phyloP scores from a whole-genome alignment of 768 basidiomycete species.

The Suillus plorans region DNA sequence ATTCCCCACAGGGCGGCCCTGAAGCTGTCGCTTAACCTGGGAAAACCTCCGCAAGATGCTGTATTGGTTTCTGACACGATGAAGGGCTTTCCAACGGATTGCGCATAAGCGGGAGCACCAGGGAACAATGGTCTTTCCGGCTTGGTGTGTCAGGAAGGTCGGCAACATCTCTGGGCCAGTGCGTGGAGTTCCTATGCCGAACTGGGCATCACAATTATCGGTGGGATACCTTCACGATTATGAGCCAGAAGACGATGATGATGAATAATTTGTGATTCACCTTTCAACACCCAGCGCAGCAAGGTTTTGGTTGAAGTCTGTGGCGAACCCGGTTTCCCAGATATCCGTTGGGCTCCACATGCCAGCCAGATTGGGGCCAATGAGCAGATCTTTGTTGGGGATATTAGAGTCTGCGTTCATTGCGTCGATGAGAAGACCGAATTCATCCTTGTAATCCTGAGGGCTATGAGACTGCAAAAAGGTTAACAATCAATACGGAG shows the following conservation, averaged over 20 bases:
- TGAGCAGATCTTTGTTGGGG: slow-evolving; percentile 44
- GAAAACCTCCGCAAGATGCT: too few relatives aligned
- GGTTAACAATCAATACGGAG: neutral
- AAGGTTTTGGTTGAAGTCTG: slow-evolving; percentile 41
- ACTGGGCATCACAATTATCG: too few relatives aligned
- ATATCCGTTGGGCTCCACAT: slow-evolving; percentile 52
- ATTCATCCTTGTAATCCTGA: slow-evolving; percentile 50
- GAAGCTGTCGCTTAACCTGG: too few relatives aligned
- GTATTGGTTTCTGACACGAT: too few relatives aligned
- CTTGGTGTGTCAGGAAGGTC: too few relatives aligned
- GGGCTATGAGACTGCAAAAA: slow-evolving; percentile 26
- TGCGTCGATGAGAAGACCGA: slow-evolving; percentile 45
- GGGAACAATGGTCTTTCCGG: too few relatives aligned
- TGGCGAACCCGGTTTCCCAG: slow-evolving; percentile 52
- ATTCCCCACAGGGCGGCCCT: too few relatives aligned
- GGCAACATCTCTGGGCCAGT: too few relatives aligned
- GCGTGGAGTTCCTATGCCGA: too few relatives aligned
- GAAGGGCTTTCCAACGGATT: too few relatives aligned
- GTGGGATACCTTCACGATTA: too few relatives aligned
- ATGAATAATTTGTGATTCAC: slow-evolving; percentile 28
- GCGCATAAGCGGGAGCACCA: too few relatives aligned
- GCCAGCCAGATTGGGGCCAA: slow-evolving; percentile 64
- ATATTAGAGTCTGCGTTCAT: slow-evolving; percentile 42
- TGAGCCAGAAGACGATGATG: slow-evolving; percentile 4
- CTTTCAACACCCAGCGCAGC: slow-evolving; percentile 54